Conservation (phyloP, 306 rosid species). For the Vigna unguiculata region DNA sequence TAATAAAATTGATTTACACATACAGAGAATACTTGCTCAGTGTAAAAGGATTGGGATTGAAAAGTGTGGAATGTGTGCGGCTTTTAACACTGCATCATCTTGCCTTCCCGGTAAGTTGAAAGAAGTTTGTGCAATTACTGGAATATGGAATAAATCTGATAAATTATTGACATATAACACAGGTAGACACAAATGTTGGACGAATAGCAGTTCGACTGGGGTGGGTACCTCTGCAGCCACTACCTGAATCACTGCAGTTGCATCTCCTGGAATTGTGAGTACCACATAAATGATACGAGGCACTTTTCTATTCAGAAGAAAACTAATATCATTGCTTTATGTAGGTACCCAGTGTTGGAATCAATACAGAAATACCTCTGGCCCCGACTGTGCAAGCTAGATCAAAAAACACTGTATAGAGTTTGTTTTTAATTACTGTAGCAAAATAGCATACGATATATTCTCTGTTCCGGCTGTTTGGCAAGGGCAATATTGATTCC, state of each 20-base stretch:
- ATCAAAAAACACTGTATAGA: constrained; percentile 88
- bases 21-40: constrained; percentile 96
- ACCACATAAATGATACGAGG: constrained; percentile 37
- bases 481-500: constrained; percentile 19
- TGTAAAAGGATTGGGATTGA: constrained; percentile 90
- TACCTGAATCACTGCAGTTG: constrained; percentile 98
- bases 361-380: constrained; percentile 95
- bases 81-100: constrained; percentile 99
- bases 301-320: constrained; percentile 31
- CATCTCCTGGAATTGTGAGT: constrained; percentile 98
- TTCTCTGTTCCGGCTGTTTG: constrained; percentile 12
- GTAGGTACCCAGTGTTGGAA: constrained; percentile 96
- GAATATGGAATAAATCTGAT: constrained; percentile 44
- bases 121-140: constrained; percentile 36
- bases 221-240: constrained; percentile 99
- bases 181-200: constrained; percentile 99
- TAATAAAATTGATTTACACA: constrained; percentile 31
- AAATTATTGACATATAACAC: constrained; percentile 48
- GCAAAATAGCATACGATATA: constrained; percentile 23
- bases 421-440: constrained; percentile 31
- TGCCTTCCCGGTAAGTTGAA: constrained; percentile 94
- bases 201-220: constrained; percentile 98
- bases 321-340: constrained; percentile 48
- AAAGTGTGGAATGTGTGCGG: constrained; percentile 99
- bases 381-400: constrained; percentile 99